Base-by-base conservation (phyloP, 495 filamentous ascomycete genomes). In the Aspergillus avenaceus region DNA sequence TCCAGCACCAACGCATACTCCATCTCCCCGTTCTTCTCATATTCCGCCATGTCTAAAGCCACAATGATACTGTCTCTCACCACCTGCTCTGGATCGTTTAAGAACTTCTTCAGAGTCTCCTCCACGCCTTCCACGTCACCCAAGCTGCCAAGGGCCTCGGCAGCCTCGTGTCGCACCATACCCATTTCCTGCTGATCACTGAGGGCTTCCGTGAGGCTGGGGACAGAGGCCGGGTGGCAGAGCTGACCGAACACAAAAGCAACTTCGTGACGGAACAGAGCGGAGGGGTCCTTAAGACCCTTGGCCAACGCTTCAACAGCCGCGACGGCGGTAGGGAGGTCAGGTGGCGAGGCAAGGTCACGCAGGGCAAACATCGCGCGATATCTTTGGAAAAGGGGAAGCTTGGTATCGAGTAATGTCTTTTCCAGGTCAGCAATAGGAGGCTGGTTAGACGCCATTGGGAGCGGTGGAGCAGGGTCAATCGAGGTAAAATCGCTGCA, bases 201-300 rank as follows among this genome's bases (percentile, higher is more conserved):
- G 41, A 97, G 75, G 0, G 85, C 83, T 32, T 80, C 81, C 22
- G 87, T 84, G 14, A 99, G 81, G 49, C 87, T 88, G 8, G 93
- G 90, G 59, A 99, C 95, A 0, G 88, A 93, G n/a, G 91, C 91
- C 1, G 95, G 93, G 64, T 97, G 92, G 44, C 86, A 88, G 22
- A 99, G 78, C 61, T 99, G 95, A 19, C 93, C 93, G 57, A 97
- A 99, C 9, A 99, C 92, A 62, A 99, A 99, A 9, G 95, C 93
- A 58, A 97, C 88, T 63, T 99, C 93, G 69, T 99, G 93, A 50
- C 93, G 81, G 76, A 99, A 97, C n/a, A 99, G 82, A 16, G 91
- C 90, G 34, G 90, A 95, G 8, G 82, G 76, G 64, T 99, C 93
- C 7, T 75, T 74, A 59, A 99, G 85, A 2, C 93, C 95, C 59